Conservation (phyloP, 2,329 filamentous ascomycete species). For the Ophiocordyceps sinensis region DNA sequence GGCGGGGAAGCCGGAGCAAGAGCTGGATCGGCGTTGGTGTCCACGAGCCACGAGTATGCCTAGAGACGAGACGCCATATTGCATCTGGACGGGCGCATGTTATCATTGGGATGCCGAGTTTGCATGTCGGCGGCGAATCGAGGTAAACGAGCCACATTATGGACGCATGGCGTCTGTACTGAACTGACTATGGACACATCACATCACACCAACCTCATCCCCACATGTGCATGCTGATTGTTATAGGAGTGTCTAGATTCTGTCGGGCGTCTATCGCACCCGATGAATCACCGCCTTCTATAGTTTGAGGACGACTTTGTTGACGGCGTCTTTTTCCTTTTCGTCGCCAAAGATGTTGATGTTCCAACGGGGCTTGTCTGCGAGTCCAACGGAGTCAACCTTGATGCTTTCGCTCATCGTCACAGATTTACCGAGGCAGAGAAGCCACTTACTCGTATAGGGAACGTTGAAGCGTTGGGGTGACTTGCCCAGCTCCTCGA, state of each 20-base stretch:
- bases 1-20: not conserved
- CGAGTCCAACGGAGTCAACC: not conserved
- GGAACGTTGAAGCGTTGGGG: conserved; percentile 31
- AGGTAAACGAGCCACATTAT: too few relatives aligned
- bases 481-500: conserved; percentile 45
- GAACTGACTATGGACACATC: not conserved
- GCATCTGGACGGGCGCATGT: too few relatives aligned
- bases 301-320: conserved; percentile 28
- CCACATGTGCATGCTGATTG: not conserved
- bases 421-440: not conserved
- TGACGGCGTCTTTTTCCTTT: conserved; percentile 32
- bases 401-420: too few relatives aligned
- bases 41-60: too few relatives aligned
- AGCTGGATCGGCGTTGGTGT: not conserved
- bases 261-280: not conserved
- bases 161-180: not conserved
- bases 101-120: too few relatives aligned
- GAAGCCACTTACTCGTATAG: conserved; percentile 20
- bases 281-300: not conserved
- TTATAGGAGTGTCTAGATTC: not conserved
- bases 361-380: conserved; percentile 38
- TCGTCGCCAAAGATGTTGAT: conserved; percentile 41
- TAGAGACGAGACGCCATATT: too few relatives aligned
- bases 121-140: too few relatives aligned
- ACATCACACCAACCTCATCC: not conserved